A percentile compares a stretch with the other conserved stretches of the same genome.
Evolutionary conservation across 164 flowering plant species (phyloP).

Genomic region (Tinospora cordifolia): DNA sequence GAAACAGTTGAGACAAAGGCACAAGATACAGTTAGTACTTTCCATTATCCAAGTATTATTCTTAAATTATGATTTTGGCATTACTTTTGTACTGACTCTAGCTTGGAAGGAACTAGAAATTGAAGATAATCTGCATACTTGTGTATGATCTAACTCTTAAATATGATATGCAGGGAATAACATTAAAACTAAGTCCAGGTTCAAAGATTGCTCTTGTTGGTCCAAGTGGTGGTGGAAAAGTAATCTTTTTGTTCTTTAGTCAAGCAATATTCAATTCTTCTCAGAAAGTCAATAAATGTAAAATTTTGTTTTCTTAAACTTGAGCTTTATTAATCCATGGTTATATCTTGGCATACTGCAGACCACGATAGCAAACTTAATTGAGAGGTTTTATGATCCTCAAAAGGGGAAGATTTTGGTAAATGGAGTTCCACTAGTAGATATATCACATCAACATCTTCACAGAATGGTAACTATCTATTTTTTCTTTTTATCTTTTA

Average conservation of each 20-base stretch:
- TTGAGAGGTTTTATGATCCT: conserved; percentile 93
- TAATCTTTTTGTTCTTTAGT: conserved; percentile 20
- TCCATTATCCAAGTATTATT: not conserved
- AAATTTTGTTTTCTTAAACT: not conserved
- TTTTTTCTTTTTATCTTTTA: too few relatives aligned
- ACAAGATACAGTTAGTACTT: not conserved
- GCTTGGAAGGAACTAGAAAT: not conserved
- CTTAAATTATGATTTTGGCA: not conserved
- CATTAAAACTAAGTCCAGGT: conserved; percentile 67
- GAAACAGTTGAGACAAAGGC: not conserved
- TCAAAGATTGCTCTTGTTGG: conserved; percentile 97
- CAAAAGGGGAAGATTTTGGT: conserved; percentile 69
- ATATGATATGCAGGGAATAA: conserved; percentile 54
- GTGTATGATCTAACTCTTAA: not conserved
- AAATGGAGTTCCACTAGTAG: conserved; percentile 74
- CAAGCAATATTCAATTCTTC: not conserved
- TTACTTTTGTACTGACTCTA: not conserved
- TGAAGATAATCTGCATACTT: not conserved
- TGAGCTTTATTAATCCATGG: conserved; percentile 2
- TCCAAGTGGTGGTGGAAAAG: conserved; percentile 99
- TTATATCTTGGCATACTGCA: conserved; percentile 29
- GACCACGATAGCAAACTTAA: conserved; percentile 93
- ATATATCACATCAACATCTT: conserved; percentile 80
- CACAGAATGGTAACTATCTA: conserved; percentile 63
- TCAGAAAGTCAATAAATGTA: not conserved